Percentiles rank a stretch among this genome's conserved stretches.
Evolutionary conservation across 2,329 filamentous ascomycete genomes (phyloP).

Genomic region (Emergomyces africanus): DNA sequence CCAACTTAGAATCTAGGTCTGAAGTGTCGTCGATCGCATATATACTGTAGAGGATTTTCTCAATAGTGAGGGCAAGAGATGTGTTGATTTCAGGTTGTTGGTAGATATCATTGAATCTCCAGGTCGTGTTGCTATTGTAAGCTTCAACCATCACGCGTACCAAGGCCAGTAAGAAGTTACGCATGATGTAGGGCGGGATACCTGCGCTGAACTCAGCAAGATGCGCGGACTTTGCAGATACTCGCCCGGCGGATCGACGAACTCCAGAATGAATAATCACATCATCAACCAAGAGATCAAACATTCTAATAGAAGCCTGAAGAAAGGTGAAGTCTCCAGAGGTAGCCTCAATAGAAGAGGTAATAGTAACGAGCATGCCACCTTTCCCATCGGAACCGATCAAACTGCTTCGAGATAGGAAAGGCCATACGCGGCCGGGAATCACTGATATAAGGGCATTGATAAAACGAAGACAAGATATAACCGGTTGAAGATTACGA

Average conservation of each 20-base stretch:
- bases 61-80: slow-evolving; percentile 55
- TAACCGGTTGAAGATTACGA: slow-evolving; percentile 53
- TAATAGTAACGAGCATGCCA: slow-evolving; percentile 63
- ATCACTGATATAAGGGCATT: slow-evolving; percentile 57
- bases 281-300: slow-evolving; percentile 63
- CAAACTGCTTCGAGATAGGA: slow-evolving; percentile 67
- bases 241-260: slow-evolving; percentile 25
- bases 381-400: slow-evolving; percentile 64
- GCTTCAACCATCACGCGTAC: slow-evolving; percentile 67
- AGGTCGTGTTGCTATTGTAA: slow-evolving; percentile 72
- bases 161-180: slow-evolving; percentile 57
- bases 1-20: slow-evolving; percentile 38
- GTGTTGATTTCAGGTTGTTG: slow-evolving; percentile 58
- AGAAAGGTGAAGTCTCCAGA: slow-evolving; percentile 67
- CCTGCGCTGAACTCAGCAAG: slow-evolving; percentile 47
- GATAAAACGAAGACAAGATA: slow-evolving; percentile 71
- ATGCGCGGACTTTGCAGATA: slow-evolving; percentile 19
- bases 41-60: slow-evolving; percentile 56
- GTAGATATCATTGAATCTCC: slow-evolving; percentile 61
- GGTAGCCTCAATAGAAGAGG: slow-evolving; percentile 71
- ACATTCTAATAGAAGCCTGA: slow-evolving; percentile 58
- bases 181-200: slow-evolving; percentile 65
- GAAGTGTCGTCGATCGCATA: slow-evolving; percentile 59
- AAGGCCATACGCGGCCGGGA: slow-evolving; percentile 81
- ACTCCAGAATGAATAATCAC: slow-evolving; percentile 45